A percentile compares a stretch with the other conserved stretches of the same genome.
These are phyloP conservation scores for Poa annua DNA, from an alignment of 176 grass and related monocot species.

Conservation along the genomic window DNA sequence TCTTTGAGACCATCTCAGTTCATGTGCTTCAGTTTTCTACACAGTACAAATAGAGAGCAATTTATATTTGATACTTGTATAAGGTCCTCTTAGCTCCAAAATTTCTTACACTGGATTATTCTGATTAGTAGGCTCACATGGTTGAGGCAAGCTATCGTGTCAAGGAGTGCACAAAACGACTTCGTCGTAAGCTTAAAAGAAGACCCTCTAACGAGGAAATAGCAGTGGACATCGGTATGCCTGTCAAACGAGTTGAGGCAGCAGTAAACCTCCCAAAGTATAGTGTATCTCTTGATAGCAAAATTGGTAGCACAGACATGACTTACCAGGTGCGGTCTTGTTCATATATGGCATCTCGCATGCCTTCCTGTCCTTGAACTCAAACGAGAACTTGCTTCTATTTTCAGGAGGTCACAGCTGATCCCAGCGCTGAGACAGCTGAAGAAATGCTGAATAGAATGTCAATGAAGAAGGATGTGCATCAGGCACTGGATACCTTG, in stretches of 20 bases:
- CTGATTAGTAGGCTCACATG: slow-evolving; percentile 57
- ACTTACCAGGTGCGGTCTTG: slow-evolving; percentile 60
- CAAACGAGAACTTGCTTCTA: neutral
- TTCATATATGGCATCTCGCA: neutral
- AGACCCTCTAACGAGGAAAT: slow-evolving; percentile 65
- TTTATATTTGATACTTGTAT: slow-evolving; percentile 3
- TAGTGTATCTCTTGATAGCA: slow-evolving; percentile 67
- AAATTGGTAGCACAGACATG: slow-evolving; percentile 65
- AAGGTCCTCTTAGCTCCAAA: slow-evolving; percentile 6
- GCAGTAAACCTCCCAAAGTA: slow-evolving; percentile 71
- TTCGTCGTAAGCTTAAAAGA: slow-evolving; percentile 61
- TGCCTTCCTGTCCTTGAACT: neutral
- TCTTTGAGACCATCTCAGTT: slow-evolving; percentile 7
- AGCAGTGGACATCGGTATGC: slow-evolving; percentile 60
- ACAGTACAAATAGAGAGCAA: slow-evolving; percentile 17
- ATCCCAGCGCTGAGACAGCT: slow-evolving; percentile 71
- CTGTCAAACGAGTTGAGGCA: slow-evolving; percentile 65
- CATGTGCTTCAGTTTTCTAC: slow-evolving; percentile 22
- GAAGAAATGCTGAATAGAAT: slow-evolving; percentile 80
- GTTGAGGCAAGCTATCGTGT: slow-evolving; percentile 78
- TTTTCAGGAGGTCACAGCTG: slow-evolving; percentile 81
- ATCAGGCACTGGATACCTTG: slow-evolving; percentile 68
- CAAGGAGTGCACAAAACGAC: slow-evolving; percentile 59
- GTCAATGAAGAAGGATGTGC: slow-evolving; percentile 70
- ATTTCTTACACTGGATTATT: slow-evolving; percentile 30